Evolutionary conservation across 139 green algal species (phyloP).

Genomic region (Volvox africanus): DNA sequence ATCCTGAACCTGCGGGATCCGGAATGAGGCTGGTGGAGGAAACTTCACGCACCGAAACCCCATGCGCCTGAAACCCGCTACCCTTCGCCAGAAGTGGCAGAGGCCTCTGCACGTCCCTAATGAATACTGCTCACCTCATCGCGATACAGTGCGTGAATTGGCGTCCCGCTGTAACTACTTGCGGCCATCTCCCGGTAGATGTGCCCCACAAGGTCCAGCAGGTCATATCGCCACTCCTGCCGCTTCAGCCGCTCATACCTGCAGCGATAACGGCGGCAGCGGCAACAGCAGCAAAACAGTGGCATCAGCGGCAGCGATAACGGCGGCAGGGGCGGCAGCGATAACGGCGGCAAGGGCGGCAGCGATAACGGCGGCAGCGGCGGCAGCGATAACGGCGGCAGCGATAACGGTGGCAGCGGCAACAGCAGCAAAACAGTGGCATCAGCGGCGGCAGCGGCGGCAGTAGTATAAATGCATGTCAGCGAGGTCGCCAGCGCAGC

Average conservation of each 20-base stretch:
- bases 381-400: too few species aligned
- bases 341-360: too few species aligned
- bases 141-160: slow-evolving; percentile 79
- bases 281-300: too few species aligned
- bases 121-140: slow-evolving; percentile 76
- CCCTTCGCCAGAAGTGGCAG: not conserved
- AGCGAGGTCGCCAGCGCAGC: too few species aligned
- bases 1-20: slow-evolving; percentile 77
- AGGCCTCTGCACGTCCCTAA: not conserved
- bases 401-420: too few species aligned
- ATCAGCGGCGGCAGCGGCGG: too few species aligned
- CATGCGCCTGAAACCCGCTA: too few species aligned
- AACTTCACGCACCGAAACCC: not conserved
- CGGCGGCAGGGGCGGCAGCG: too few species aligned
- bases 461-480: too few species aligned
- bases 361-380: too few species aligned
- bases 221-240: slow-evolving; percentile 63
- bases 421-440: too few species aligned
- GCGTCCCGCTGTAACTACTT: slow-evolving; percentile 68
- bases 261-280: not conserved
- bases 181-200: slow-evolving; percentile 68
- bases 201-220: slow-evolving; percentile 75
- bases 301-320: too few species aligned
- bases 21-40: not conserved
- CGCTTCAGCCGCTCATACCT: slow-evolving; percentile 50